Evolutionary conservation across 2,329 filamentous ascomycete genomes (phyloP).

Genomic region (Exophiala xenobiotica): DNA sequence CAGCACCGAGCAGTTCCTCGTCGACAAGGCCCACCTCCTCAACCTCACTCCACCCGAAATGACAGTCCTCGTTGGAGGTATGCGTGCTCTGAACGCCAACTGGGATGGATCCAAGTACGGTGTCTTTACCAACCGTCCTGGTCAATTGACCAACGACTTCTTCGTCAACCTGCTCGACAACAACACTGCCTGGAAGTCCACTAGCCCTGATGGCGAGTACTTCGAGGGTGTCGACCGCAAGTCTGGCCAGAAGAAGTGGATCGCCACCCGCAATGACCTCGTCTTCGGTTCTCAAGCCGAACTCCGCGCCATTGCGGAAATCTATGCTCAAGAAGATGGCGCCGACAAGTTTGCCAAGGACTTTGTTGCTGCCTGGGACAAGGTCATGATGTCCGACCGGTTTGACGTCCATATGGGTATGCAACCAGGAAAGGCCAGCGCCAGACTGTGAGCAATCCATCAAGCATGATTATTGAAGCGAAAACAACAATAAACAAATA

Average conservation of each 20-base stretch:
- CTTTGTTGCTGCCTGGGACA: constrained; percentile 69
- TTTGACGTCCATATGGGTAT: constrained; percentile 51
- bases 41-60: constrained; percentile 70
- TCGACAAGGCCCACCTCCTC: constrained; percentile 70
- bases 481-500: background rate
- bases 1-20: constrained; percentile 65
- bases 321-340: constrained; percentile 63
- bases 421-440: constrained; percentile 5
- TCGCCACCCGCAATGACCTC: constrained; percentile 66
- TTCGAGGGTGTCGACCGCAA: constrained; percentile 67
- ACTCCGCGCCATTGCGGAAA: constrained; percentile 67
- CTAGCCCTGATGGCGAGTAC: constrained; percentile 51
- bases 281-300: constrained; percentile 74
- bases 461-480: background rate
- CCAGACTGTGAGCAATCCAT: constrained; percentile 1
- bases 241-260: constrained; percentile 66
- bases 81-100: constrained; percentile 69
- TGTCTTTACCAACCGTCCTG: constrained; percentile 67
- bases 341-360: constrained; percentile 67
- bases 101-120: constrained; percentile 67
- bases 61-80: constrained; percentile 68
- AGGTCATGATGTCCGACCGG: constrained; percentile 72
- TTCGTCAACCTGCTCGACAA: constrained; percentile 76
- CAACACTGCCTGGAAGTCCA: constrained; percentile 63
- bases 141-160: constrained; percentile 74